Conservation (phyloP, 75 land plant genomes). For the Picea sitchensis region DNA sequence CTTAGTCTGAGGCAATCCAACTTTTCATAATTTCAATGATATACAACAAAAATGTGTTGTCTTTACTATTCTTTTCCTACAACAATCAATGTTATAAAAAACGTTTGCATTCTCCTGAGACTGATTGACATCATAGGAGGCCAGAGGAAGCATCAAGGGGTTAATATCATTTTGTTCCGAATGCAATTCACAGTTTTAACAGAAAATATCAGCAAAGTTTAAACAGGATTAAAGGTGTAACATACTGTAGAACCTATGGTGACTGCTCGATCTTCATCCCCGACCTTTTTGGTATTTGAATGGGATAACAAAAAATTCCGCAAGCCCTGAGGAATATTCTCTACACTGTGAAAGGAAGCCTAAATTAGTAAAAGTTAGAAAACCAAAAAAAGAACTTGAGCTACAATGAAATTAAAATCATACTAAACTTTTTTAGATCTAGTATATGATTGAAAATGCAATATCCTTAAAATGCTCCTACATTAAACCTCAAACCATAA, state of each 20-base stretch:
- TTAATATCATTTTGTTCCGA: neutral
- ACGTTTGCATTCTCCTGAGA: too few species aligned
- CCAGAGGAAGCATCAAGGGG: too few species aligned
- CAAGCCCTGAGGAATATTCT: neutral
- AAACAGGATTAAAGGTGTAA: neutral
- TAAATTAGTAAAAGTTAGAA: neutral
- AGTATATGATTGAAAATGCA: neutral
- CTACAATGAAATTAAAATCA: neutral
- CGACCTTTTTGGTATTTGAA: conserved; percentile 5
- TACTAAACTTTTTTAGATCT: neutral
- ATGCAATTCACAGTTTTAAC: neutral
- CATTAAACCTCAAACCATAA: neutral
- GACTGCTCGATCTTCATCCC: neutral
- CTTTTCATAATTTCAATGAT: too few species aligned
- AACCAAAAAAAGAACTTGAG: neutral
- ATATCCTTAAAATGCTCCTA: neutral
- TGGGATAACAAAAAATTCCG: conserved; percentile 7
- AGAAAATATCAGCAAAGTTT: neutral
- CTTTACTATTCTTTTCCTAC: too few species aligned
- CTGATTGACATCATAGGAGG: too few species aligned
- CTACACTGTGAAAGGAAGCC: neutral
- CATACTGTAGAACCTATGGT: neutral
- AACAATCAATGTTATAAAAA: too few species aligned
- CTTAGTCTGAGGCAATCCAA: too few species aligned
- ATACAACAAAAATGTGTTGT: too few species aligned